Base-by-base conservation (phyloP, 495 filamentous ascomycete species). In the Umbilicaria muhlenbergii region DNA sequence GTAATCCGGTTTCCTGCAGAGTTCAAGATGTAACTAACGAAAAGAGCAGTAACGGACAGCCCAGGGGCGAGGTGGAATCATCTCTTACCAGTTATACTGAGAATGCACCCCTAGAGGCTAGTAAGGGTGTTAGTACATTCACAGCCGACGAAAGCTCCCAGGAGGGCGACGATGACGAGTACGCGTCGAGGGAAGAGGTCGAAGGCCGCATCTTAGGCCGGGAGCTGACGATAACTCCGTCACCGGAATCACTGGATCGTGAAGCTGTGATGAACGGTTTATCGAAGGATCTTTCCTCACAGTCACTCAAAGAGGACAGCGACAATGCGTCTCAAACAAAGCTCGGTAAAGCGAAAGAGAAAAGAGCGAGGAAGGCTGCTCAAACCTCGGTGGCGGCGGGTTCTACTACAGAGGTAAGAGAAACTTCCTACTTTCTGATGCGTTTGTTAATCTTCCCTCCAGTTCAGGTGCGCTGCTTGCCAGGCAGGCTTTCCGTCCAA, bases 331-430 rank as follows among this genome's bases (percentile, higher is more conserved):
- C 54, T 12, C 48, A 45, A 32, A 67, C 59, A 43, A 86, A 81
- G 50, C 34, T 83, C 2, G 88, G 91, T 18, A 94, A 88, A 58
- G 91, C 91, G 8, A 94, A 89, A 56, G 73, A 81, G 46, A 94
- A 85, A 57, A 73, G 83, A 36, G 80, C 83, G 34, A 94, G 86
- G 59, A 85, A 76, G 53, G 81, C 80, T 14, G 81, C 82, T 21
- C 71, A 75, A 32, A 61, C 72, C 43, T 68, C 73, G 15, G 58
- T 48, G 8, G 54, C 46, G 41, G 36, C 36, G 36, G 34, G 12
- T 10, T 5, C 35, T 15, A 36, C 39, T 14, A 18, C 39, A 37
- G 34, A 36, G 11, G 38, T 46, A 40, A 40, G n/a, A 31, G 24
- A 58, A 21, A n/a, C 52, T 40, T 15, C 38, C 32, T 37, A 6